Evolutionary conservation across 352 stramenopile genomes (phyloP).

Genomic region (Globisporangium emineosum): DNA sequence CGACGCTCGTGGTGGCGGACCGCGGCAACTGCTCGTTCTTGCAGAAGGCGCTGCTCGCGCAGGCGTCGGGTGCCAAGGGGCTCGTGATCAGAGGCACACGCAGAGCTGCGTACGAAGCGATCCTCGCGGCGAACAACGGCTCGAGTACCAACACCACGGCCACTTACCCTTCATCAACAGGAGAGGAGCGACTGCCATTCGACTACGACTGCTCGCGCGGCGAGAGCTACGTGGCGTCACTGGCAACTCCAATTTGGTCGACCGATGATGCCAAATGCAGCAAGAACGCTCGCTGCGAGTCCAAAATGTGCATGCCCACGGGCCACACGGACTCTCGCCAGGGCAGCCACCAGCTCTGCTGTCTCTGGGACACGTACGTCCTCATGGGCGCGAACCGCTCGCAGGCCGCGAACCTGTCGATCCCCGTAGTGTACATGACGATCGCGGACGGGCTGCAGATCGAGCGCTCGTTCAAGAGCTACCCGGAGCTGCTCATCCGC

Average conservation of each 20-base stretch:
- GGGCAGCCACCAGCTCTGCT: slow-evolving; percentile 57
- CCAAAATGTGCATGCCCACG: slow-evolving; percentile 58
- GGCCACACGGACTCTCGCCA: slow-evolving; percentile 22
- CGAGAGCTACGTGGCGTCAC: slow-evolving; percentile 44
- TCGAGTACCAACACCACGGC: slow-evolving; percentile 33
- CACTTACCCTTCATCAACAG: slow-evolving; percentile 6
- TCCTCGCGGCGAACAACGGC: slow-evolving; percentile 27
- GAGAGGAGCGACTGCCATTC: slow-evolving; percentile 38
- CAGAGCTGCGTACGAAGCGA: slow-evolving; percentile 52
- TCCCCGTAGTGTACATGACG: slow-evolving; percentile 73
- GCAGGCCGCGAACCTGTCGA: slow-evolving; percentile 30
- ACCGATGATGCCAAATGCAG: slow-evolving; percentile 45
- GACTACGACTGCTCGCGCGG: slow-evolving; percentile 68
- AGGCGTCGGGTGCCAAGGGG: slow-evolving; percentile 47
- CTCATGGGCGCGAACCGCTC: slow-evolving; percentile 71
- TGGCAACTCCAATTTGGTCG: slow-evolving; percentile 40
- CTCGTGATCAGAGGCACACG: slow-evolving; percentile 62
- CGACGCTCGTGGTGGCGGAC: slow-evolving; percentile 52
- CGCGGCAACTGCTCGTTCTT: slow-evolving; percentile 79
- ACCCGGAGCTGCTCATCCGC: slow-evolving; percentile 37
- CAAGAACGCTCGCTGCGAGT: slow-evolving; percentile 31
- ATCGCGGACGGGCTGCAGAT: slow-evolving; percentile 54
- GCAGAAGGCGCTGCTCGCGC: slow-evolving; percentile 49
- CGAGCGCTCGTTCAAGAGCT: slow-evolving; percentile 31
- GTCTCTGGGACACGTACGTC: slow-evolving; percentile 75